Conservation (phyloP, 2,329 filamentous ascomycete species). For the Aureobasidium zeae region DNA sequence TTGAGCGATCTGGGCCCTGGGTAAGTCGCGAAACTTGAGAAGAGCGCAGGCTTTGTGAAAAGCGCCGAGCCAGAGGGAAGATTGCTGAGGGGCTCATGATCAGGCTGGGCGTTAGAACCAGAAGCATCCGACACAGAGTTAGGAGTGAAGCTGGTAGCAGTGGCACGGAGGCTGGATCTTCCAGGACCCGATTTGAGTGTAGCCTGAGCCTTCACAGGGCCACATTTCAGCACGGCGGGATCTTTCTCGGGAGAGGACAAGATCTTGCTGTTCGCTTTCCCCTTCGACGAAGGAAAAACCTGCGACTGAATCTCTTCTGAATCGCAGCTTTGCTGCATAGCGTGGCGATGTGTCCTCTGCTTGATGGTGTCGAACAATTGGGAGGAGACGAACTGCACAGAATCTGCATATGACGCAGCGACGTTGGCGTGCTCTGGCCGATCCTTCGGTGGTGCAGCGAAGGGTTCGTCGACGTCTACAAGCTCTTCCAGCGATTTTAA, state of each 20-base stretch:
- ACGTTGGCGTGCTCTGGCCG: too few relatives aligned
- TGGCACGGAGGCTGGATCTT: constrained; percentile 16
- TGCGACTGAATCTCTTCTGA: not conserved
- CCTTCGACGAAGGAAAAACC: not conserved
- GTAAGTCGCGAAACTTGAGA: too few relatives aligned
- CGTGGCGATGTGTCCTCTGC: not conserved
- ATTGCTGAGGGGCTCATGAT: not conserved
- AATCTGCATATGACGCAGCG: not conserved
- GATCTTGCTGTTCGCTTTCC: not conserved
- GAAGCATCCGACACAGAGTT: not conserved
- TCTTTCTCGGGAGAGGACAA: not conserved
- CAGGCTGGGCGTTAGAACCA: not conserved
- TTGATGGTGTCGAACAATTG: constrained; percentile 10
- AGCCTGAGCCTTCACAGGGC: constrained; percentile 4
- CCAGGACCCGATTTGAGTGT: not conserved
- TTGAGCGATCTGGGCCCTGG: too few relatives aligned
- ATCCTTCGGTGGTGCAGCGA: too few relatives aligned
- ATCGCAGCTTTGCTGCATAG: not conserved
- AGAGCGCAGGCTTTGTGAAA: too few relatives aligned
- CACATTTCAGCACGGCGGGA: constrained; percentile 3
- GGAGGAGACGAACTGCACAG: not conserved
- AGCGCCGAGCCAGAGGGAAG: too few relatives aligned
- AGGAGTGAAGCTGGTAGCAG: constrained; percentile 16
- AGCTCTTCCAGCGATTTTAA: not conserved
- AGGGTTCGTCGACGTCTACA: not conserved